Conservation (phyloP, 257 asterid species). For the Striga asiatica region DNA sequence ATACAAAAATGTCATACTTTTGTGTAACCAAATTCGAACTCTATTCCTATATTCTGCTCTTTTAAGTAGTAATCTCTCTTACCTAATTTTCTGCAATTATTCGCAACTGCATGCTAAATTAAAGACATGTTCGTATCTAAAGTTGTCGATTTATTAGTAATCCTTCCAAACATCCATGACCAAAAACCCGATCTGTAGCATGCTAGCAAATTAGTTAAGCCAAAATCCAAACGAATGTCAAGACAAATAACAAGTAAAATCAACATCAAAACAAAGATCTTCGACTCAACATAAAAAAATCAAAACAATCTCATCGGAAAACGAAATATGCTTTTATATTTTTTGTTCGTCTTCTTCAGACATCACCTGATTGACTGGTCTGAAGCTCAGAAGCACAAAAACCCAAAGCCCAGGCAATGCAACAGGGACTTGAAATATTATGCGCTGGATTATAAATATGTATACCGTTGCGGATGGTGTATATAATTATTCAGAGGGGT, state of each 20-base stretch:
- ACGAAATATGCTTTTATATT: neutral
- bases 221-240: no score
- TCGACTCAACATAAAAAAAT: neutral
- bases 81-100: neutral
- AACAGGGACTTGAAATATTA: conserved; percentile 24
- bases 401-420: conserved; percentile 8
- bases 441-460: no score
- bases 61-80: neutral
- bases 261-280: neutral
- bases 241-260: neutral
- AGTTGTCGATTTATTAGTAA: neutral
- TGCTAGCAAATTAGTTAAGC: no score
- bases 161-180: neutral
- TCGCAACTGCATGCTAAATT: neutral
- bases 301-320: neutral
- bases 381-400: neutral
- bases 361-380: neutral
- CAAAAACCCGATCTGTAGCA: no score
- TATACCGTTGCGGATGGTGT: no score
- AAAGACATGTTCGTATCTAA: neutral
- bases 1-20: no score
- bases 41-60: neutral
- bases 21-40: neutral
- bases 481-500: no score
- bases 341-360: conserved; percentile 6